Evolutionary conservation across 1,139 yeast genomes (phyloP), one percentile per base, ranked within the genome.

Genomic region (Kurtzmaniella quercitrusa): DNA sequence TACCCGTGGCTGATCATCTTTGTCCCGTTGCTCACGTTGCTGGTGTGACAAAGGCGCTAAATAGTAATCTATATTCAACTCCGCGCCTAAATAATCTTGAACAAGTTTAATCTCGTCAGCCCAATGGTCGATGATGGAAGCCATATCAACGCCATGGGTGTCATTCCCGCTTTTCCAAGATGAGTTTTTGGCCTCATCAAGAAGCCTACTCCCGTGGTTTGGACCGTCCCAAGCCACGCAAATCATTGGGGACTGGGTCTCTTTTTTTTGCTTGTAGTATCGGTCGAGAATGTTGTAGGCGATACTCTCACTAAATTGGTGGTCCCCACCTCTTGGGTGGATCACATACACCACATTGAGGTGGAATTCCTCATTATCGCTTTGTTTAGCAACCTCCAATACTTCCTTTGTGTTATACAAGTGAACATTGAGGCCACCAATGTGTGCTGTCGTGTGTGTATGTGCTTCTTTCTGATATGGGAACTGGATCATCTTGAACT

Each of bases 211-310:
- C 1, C 89, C 89, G 53, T 83, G 89, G 59, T 83, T 82, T 46
- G 84, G 67, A 44, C 65, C 62, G 52, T 83, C 89, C 56, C 79
- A 79, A 0, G 82, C 66, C 11, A 79, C 75, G 41, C 79, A 74
- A 31, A 81, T 62, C 40, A 77, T 55, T 2, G 75, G 66, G 21
- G 53, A 52, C 25, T 54, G 45, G 11, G 48, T 45, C 0, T 48
- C 47, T 2, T 44, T 45, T 1, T 56, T 55, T 19, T 55, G 50
- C 8, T 46, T 43, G 41, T 64, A 56, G 50, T 59, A 63, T 40
- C 60, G 61, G n/a, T 58, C 50, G 23, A 67, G 54, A 1, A 65
- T 51, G 15, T 51, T 53, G 46, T 61, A 57, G 0, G 73, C 77
- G 34, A 65, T 48, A 1, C 63, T 50, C 48, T 66, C 73, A 18